Evolutionary conservation across 257 asterid genomes (phyloP).

Genomic region (Anisodus acutangulus): DNA sequence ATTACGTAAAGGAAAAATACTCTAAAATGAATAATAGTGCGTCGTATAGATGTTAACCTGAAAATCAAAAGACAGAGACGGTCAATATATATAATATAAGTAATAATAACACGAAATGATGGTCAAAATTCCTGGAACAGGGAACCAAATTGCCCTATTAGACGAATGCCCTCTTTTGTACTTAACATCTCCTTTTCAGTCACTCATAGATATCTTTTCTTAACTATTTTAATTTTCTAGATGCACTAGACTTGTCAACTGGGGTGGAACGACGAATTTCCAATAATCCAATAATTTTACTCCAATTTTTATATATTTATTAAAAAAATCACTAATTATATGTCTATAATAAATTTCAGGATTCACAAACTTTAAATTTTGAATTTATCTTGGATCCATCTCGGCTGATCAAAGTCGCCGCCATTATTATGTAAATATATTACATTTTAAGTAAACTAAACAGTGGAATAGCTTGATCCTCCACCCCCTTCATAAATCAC

Average conservation of each 20-base stretch:
- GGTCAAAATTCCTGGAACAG: background rate
- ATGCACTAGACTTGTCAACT: background rate
- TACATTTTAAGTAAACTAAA: background rate
- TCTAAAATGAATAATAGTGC: background rate
- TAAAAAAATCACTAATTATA: background rate
- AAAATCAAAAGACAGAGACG: background rate
- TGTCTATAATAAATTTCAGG: background rate
- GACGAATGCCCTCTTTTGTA: background rate
- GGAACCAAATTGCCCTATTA: background rate
- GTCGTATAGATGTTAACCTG: background rate
- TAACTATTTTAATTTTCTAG: too few species aligned
- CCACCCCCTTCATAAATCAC: background rate
- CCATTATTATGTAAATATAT: background rate
- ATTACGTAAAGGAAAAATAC: background rate
- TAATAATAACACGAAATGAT: background rate
- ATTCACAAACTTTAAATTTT: background rate
- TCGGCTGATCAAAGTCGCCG: background rate
- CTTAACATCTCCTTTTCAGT: conserved; percentile 10
- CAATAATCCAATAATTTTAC: background rate
- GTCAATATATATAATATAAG: background rate
- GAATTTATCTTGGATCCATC: too few species aligned
- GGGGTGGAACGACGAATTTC: background rate
- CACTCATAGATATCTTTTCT: background rate
- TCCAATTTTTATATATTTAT: too few species aligned
- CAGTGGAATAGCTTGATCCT: background rate